Conservation (phyloP, 23 red algal genomes). For the Gracilaria gracilis region DNA sequence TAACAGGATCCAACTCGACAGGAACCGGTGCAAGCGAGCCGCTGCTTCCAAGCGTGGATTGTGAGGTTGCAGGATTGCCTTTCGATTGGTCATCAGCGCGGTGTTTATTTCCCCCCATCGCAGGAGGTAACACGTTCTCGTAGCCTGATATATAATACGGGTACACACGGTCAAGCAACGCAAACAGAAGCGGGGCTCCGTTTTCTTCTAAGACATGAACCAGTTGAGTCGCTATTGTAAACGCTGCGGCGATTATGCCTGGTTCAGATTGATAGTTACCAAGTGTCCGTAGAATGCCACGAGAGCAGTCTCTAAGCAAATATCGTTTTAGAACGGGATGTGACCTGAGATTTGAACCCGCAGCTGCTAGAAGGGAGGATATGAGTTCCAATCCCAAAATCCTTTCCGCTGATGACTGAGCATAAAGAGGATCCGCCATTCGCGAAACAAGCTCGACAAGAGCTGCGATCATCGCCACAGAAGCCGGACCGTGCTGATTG, state of each 20-base stretch:
- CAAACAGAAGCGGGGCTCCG: slow-evolving; percentile 65
- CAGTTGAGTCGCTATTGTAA: slow-evolving; percentile 71
- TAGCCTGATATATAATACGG: slow-evolving; percentile 72
- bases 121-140: slow-evolving; percentile 50
- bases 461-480: slow-evolving; percentile 42
- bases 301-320: slow-evolving; percentile 64
- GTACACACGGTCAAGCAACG: slow-evolving; percentile 70
- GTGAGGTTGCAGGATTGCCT: background rate
- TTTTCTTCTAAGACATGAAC: slow-evolving; percentile 74
- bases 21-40: background rate
- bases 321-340: slow-evolving; percentile 57
- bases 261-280: slow-evolving; percentile 68
- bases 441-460: slow-evolving; percentile 50
- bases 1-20: slow-evolving; percentile 66
- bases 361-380: slow-evolving; percentile 62
- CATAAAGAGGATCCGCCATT: slow-evolving; percentile 69
- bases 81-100: slow-evolving; percentile 11
- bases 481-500: slow-evolving; percentile 53
- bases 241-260: slow-evolving; percentile 61
- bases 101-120: background rate
- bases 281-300: slow-evolving; percentile 76
- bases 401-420: slow-evolving; percentile 51
- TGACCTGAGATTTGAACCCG: slow-evolving; percentile 14
- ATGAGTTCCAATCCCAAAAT: slow-evolving; percentile 59
- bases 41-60: slow-evolving; percentile 10